Evolutionary conservation across 2,329 filamentous ascomycete species (phyloP).

Genomic region (Exophiala spinifera): DNA sequence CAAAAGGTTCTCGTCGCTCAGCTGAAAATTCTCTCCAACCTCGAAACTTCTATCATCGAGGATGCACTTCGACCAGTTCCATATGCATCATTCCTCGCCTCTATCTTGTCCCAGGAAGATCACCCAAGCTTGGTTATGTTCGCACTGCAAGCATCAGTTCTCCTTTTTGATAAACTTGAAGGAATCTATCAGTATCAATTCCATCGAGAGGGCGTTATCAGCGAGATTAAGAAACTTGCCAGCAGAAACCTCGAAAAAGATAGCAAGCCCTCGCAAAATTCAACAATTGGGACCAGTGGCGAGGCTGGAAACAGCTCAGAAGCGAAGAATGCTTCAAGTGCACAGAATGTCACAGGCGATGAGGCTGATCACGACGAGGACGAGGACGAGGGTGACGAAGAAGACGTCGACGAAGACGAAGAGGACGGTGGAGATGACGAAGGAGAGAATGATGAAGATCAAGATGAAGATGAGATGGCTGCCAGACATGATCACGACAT

Average conservation of each 20-base stretch:
- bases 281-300: slow-evolving; percentile 32
- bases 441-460: slow-evolving; percentile 46
- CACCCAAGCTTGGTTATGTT: slow-evolving; percentile 82
- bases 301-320: neutral
- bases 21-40: slow-evolving; percentile 93
- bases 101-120: slow-evolving; percentile 93
- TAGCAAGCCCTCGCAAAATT: slow-evolving; percentile 24
- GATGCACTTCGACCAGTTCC: slow-evolving; percentile 84
- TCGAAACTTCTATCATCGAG: slow-evolving; percentile 79
- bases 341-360: slow-evolving; percentile 19
- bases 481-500: slow-evolving; percentile 53
- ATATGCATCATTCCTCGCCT: slow-evolving; percentile 92
- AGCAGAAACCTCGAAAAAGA: slow-evolving; percentile 34
- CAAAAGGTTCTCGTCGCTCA: slow-evolving; percentile 96
- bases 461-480: slow-evolving; percentile 52
- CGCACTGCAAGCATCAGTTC: slow-evolving; percentile 82
- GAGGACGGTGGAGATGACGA: slow-evolving; percentile 38
- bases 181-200: slow-evolving; percentile 93
- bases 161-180: slow-evolving; percentile 79
- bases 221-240: slow-evolving; percentile 81
- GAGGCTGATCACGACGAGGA: slow-evolving; percentile 38
- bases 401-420: slow-evolving; percentile 53
- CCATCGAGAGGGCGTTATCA: slow-evolving; percentile 92
- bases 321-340: neutral
- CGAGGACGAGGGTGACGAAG: slow-evolving; percentile 40